phyloP scores from a whole-genome alignment of 345 rosid genomes.

The Dipteronia sinensis region DNA sequence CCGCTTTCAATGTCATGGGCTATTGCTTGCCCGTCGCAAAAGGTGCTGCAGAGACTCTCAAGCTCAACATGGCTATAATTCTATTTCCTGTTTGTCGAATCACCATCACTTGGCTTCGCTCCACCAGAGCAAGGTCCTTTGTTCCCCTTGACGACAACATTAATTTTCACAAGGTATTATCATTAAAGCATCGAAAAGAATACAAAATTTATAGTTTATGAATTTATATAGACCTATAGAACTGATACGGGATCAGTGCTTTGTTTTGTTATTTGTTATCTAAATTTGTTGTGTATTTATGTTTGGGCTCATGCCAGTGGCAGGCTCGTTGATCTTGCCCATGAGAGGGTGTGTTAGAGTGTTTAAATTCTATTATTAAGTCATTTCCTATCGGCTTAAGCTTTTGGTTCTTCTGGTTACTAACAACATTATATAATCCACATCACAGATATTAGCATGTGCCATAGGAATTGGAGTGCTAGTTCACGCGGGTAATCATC shows the following conservation, averaged over 20 bases:
- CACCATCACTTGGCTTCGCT: slow-evolving; percentile 88
- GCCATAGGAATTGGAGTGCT: slow-evolving; percentile 69
- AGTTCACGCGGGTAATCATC: slow-evolving; percentile 74
- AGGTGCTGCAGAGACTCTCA: slow-evolving; percentile 97
- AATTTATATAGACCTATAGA: too few relatives aligned
- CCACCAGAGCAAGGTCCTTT: slow-evolving; percentile 65
- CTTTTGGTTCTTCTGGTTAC: too few relatives aligned
- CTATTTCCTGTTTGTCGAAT: slow-evolving; percentile 95
- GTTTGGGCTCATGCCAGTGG: too few relatives aligned
- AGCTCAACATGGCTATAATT: slow-evolving; percentile 95
- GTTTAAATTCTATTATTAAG: too few relatives aligned
- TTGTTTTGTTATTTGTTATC: too few relatives aligned
- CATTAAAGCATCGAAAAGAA: too few relatives aligned
- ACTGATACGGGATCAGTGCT: too few relatives aligned
- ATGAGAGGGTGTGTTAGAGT: too few relatives aligned
- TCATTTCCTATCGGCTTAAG: too few relatives aligned
- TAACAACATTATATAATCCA: background rate
- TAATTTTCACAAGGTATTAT: slow-evolving; percentile 77
- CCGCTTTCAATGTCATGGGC: slow-evolving; percentile 85
- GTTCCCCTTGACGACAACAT: slow-evolving; percentile 88
- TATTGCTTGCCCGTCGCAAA: slow-evolving; percentile 81
- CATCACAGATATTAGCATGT: slow-evolving; percentile 67
- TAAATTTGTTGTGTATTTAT: too few relatives aligned
- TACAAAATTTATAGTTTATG: too few relatives aligned
- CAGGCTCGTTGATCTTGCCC: too few relatives aligned